Base-by-base conservation (phyloP, 805 yeast genomes). In the Hyphopichia homilentoma region DNA sequence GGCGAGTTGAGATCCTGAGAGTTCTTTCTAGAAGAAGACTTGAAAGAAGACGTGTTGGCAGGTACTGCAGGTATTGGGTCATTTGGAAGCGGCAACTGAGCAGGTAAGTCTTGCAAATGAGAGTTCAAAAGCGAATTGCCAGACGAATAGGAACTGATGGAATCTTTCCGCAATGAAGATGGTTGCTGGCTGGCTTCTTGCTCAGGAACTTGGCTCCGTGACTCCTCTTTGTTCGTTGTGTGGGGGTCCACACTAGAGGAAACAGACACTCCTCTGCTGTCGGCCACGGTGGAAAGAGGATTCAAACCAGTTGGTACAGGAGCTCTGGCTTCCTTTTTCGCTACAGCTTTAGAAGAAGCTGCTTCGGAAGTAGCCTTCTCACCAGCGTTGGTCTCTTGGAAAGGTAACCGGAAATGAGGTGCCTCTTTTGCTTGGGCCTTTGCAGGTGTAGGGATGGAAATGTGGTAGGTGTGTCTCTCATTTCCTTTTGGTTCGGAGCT, bases 321-420 rank as follows among this genome's bases (percentile, higher is more conserved):
- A 8, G 29, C 20, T 3, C 35, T 39, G 14, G 29, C 24, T 2
- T 19, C 23, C 13, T 15, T 23, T n/a, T 22, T 29, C n/a, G n/a
- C n/a, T n/a, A n/a, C n/a, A n/a, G n/a, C n/a, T n/a, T 6, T 11
- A 12, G 8, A n/a, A 3, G 23, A 19, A 19, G 15, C 26, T 12
- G 21, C 18, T 21, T 16, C 40, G 6, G 25, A n/a, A 20, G 9
- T 28, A 5, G 23, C 16, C 9, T 24, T 21, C 9, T 29, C 21
- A 16, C 22, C 20, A 18, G 13, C 8, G 19, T 39, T 32, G 16
- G 17, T 21, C 1, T 80, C 84, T 48, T 80, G 86, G 49, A 82
- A 83, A 0, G 90, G 90, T 11, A 77, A 62, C 47, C 93, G 67
- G 50, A 83, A 83, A 29, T 61, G 70, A 2, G 83, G 84, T 2